Evolutionary conservation across 805 yeast genomes (phyloP), one percentile per base, ranked within the genome.

Genomic region (Zygoascus flipseniorum): DNA sequence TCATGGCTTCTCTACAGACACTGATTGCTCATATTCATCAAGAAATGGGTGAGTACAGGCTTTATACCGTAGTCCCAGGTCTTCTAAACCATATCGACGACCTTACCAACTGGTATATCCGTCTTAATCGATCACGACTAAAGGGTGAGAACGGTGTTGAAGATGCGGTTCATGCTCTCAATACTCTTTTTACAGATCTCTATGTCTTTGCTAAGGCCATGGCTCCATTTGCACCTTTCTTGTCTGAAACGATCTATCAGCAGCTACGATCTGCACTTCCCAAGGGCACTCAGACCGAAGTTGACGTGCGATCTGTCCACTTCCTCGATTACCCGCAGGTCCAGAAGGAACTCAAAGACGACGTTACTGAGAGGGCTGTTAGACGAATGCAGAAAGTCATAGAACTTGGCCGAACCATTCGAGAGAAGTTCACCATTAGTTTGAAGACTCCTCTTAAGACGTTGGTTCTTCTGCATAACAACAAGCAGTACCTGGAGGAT

Each of bases 181-280:
- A 93, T 74, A 86, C 97, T 23, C 76, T 93, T 70, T 83, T 90
- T 54, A 96, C 89, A 69, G 96, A 93, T 35, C 76, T 90, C 62
- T 86, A 86, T 70, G 88, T 89, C 47, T 82, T 93, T 65, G 85
- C 82, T 50, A 83, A 97, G 69, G 95, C 96, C 48, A 92, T 93
- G 97, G 98, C 98, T 54, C 99, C 99, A 60, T 93, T 93, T 75
- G 90, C 98, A 51, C 99, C 99, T 60, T 95, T 85, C 78, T 77
- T 95, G 70, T 77, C 98, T 49, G 99, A 93, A 66, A 81, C 80
- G 65, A 86, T 93, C 62, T 93, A 90, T 74, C 85, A 81, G 67
- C 82, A 80, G 70, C 73, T 93, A 72, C 80, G 76, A 65, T 70
- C 78, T n/a, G 56, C 60, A 31, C 56, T 72, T 43, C 78, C 76